phyloP scores from a whole-genome alignment of 768 basidiomycete species.

The Cystobasidium onofrii region DNA sequence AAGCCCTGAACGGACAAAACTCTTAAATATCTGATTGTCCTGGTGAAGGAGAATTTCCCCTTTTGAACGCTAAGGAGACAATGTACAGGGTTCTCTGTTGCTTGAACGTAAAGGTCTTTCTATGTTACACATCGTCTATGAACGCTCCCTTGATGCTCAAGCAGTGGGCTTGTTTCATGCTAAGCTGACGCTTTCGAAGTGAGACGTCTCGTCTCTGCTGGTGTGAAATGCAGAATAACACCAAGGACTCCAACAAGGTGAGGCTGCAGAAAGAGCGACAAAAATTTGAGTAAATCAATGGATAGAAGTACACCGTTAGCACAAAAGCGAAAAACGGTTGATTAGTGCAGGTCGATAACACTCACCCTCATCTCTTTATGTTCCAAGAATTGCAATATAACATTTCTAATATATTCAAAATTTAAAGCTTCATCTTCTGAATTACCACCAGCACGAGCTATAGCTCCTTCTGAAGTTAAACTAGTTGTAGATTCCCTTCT shows the following conservation, averaged over 20 bases:
- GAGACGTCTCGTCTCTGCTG: slow-evolving; percentile 80
- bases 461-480: slow-evolving; percentile 38
- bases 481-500: slow-evolving; percentile 27
- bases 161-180: too few species aligned
- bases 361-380: slow-evolving; percentile 96
- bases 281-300: neutral
- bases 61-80: too few species aligned
- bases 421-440: slow-evolving; percentile 84
- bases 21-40: too few species aligned
- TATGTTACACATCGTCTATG: too few species aligned
- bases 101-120: too few species aligned
- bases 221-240: slow-evolving; percentile 86
- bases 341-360: too few species aligned
- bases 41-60: too few species aligned
- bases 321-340: too few species aligned
- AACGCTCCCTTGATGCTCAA: too few species aligned
- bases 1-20: too few species aligned
- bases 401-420: slow-evolving; percentile 88
- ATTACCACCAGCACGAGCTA: neutral
- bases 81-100: too few species aligned
- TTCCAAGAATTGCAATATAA: slow-evolving; percentile 93
- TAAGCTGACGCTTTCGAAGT: slow-evolving; percentile 59
- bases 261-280: slow-evolving; percentile 51
- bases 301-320: too few species aligned
- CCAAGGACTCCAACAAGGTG: slow-evolving; percentile 84